Base-by-base conservation (phyloP, 2,329 filamentous ascomycete species). In the Epichloe amarillans region DNA sequence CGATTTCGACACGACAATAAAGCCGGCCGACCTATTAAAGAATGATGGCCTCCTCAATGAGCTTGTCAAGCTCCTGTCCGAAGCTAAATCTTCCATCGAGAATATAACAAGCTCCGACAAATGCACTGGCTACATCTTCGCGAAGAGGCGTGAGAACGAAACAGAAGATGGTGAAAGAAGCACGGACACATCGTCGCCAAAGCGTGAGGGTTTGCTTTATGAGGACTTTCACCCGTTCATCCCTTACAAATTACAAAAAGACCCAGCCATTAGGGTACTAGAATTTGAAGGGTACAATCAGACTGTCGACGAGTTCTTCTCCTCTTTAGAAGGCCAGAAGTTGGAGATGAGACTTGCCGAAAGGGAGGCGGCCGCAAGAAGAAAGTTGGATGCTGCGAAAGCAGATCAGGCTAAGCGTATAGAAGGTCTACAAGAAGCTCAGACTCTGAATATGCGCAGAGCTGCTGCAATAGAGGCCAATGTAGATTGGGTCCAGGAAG, bases 281-380 rank as follows among this genome's bases (percentile, higher is more conserved):
- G 79, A 87, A 50, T 89, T 90, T 57, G 77, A 88, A 6, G 85
- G 83, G 10, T 97, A 94, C 72, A 96, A 96, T 66, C 86, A 85
- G 62, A 93, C 89, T 0, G 89, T 95, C 0, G 93, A 98, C 62
- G 88, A 95, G 58, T 98, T 96, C 70, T 97, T 95, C 66, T 97
- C 93, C 0, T 97, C 91, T 0, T 80, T 97, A 26, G 93, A 98
- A 68, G 88, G 90, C 0, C 91, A 96, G 64, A 95, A 88, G 63
- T 74, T 97, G 1, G 86, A 95, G 64, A 94, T 88, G 1, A 79
- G 82, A 49, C 70, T 97, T 4, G 81, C 80, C 4, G 91, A 97
- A 64, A 80, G 84, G 46, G 89, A 98, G 65, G 81, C 84, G 19
- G 75, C 77, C 4, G 93, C 93, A 3, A 86, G 84, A 67, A 81